These are phyloP conservation scores for Salix udensis DNA, from an alignment of 345 rosid genomes.

Conservation along the genomic window DNA sequence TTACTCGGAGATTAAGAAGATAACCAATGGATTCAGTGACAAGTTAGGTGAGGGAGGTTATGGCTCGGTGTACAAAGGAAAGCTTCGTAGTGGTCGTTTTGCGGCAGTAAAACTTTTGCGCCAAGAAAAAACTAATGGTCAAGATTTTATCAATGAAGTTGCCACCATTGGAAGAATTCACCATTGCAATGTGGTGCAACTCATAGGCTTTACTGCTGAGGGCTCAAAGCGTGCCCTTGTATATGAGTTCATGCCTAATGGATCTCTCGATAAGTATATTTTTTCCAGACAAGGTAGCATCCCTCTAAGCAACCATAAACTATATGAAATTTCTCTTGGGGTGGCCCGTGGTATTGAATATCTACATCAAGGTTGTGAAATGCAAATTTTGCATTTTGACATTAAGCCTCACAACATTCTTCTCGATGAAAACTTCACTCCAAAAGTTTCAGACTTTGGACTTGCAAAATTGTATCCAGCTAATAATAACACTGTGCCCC, in stretches of 20 bases:
- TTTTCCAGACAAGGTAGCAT: neutral
- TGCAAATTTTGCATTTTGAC: neutral
- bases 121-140: neutral
- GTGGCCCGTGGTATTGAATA: neutral
- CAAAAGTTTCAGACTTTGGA: neutral
- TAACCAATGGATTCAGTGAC: neutral
- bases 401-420: neutral
- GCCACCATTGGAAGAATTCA: neutral
- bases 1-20: neutral
- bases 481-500: neutral
- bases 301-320: neutral
- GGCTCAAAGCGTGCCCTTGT: neutral
- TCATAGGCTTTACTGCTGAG: neutral
- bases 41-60: neutral
- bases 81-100: neutral
- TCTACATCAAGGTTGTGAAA: neutral
- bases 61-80: neutral
- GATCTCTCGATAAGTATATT: neutral
- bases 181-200: neutral
- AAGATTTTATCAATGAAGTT: neutral
- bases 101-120: neutral
- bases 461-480: neutral
- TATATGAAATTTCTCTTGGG: neutral
- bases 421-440: fast-evolving
- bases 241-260: neutral